Evolutionary conservation across 768 basidiomycete genomes (phyloP).

Genomic region (Kwoniella newhampshirensis): DNA sequence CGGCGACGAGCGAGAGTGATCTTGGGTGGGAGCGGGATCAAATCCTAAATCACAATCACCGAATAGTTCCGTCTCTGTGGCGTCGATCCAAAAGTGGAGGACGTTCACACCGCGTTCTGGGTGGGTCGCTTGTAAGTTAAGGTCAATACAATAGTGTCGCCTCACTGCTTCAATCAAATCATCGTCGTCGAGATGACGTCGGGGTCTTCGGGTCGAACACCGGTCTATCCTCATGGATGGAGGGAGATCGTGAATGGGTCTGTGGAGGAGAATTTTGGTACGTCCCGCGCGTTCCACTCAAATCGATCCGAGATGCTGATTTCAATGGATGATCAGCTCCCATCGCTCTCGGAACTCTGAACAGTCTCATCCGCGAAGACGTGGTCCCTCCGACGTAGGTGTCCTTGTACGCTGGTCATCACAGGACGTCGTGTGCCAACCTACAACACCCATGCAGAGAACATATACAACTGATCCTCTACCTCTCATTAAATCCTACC

Average conservation of each 20-base stretch:
- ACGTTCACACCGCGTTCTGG: background rate
- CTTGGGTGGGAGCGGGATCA: background rate
- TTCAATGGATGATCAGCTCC: constrained; percentile 7
- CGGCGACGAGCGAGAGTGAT: background rate
- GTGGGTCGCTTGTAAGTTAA: too few species aligned
- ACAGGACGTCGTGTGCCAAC: background rate
- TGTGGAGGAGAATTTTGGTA: constrained; percentile 29
- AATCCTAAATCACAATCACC: background rate
- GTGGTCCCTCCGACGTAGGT: constrained; percentile 25
- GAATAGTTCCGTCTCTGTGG: background rate
- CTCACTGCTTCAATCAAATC: too few species aligned
- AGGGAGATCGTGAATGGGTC: constrained; percentile 25
- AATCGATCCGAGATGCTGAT: background rate
- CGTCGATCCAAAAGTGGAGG: background rate
- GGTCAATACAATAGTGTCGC: too few species aligned
- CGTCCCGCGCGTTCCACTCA: background rate
- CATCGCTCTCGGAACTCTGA: constrained; percentile 17
- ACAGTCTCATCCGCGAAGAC: constrained; percentile 8
- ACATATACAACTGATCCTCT: constrained; percentile 34
- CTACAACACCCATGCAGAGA: constrained; percentile 9
- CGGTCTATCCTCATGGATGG: constrained; percentile 18
- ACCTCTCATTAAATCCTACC: constrained; percentile 21
- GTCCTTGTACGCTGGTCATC: background rate
- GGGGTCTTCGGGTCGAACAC: background rate
- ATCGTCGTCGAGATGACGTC: too few species aligned